Conservation (phyloP, 768 basidiomycete genomes). For the Pleurotus pulmonarius region DNA sequence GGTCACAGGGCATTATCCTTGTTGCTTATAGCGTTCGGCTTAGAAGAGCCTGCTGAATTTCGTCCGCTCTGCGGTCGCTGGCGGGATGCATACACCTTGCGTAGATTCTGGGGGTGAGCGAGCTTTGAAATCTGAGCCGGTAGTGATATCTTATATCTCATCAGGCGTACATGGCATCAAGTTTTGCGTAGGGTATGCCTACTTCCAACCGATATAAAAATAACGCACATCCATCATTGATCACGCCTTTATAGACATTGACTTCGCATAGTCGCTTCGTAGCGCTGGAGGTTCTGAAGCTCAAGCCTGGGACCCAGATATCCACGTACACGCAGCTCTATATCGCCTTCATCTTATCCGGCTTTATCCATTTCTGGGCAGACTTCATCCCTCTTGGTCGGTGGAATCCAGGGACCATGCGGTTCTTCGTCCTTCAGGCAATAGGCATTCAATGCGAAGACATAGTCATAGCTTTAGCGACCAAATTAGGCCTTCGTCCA, state of each 20-base stretch:
- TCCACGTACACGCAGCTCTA: slow-evolving; percentile 29
- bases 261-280: slow-evolving; percentile 22
- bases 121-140: neutral
- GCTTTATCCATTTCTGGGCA: slow-evolving; percentile 26
- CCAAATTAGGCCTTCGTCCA: slow-evolving; percentile 5
- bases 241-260: slow-evolving; percentile 16
- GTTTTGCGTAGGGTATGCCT: slow-evolving; percentile 27
- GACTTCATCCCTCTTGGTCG: slow-evolving; percentile 27
- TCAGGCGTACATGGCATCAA: slow-evolving; percentile 34
- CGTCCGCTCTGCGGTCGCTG: slow-evolving; percentile 30
- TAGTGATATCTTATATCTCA: neutral
- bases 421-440: slow-evolving; percentile 31
- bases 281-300: slow-evolving; percentile 16
- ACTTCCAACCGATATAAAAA: neutral
- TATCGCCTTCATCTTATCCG: slow-evolving; percentile 29
- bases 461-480: slow-evolving; percentile 12
- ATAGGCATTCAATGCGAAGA: slow-evolving; percentile 26
- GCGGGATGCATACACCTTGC: slow-evolving; percentile 32
- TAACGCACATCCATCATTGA: neutral
- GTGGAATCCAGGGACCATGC: slow-evolving; percentile 20
- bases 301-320: slow-evolving; percentile 19
- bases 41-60: slow-evolving; percentile 34
- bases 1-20: slow-evolving; percentile 14
- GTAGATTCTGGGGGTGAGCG: slow-evolving; percentile 37
- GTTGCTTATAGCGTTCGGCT: slow-evolving; percentile 18